Evolutionary conservation across 495 filamentous ascomycete genomes (phyloP).

Genomic region (Aspergillus bertholletiae): DNA sequence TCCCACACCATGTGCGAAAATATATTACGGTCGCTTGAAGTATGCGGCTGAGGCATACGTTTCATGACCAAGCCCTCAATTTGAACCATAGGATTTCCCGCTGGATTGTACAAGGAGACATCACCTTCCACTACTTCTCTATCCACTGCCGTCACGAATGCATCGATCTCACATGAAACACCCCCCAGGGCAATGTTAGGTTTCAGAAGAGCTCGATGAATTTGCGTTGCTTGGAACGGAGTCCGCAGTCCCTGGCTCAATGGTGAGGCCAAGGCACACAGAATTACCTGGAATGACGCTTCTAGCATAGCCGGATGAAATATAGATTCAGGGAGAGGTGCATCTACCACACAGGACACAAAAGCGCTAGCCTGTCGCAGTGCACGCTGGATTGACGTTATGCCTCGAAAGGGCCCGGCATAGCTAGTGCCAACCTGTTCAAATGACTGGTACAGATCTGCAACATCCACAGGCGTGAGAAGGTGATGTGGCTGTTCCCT

Average conservation of each 20-base stretch:
- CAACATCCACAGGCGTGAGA: neutral
- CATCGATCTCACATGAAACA: neutral
- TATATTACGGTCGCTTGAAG: neutral
- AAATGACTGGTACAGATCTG: neutral
- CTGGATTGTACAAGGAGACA: neutral
- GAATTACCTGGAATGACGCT: neutral
- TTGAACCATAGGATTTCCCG: neutral
- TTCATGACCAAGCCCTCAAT: neutral
- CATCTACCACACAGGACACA: neutral
- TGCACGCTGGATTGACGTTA: neutral
- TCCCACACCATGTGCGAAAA: neutral
- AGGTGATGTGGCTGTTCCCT: neutral
- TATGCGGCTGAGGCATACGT: neutral
- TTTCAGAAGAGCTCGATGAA: neutral
- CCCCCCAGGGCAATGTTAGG: neutral
- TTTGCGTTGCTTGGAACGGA: neutral
- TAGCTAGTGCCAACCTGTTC: neutral
- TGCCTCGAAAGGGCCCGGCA: neutral
- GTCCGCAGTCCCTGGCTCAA: neutral
- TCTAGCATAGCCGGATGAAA: neutral
- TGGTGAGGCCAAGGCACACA: neutral
- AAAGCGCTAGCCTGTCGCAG: neutral
- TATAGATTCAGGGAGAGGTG: neutral
- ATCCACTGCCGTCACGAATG: neutral
- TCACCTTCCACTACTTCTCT: neutral